Base-by-base conservation (phyloP, 371 early-diverging fungal species). In the Dichotomocladium elegans region DNA sequence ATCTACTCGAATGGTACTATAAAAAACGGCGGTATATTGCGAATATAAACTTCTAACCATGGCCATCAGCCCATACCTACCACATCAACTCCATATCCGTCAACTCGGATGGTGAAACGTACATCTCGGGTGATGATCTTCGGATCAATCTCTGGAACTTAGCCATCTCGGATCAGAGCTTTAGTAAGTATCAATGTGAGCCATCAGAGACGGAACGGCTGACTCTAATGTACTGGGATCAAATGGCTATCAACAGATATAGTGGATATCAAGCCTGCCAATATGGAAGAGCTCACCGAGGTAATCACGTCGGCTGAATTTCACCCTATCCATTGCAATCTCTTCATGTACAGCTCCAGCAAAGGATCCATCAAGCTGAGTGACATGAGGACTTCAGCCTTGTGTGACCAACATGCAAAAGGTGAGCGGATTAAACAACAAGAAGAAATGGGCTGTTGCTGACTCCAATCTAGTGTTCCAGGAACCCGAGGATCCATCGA, bases 241-340 rank as follows among this genome's bases (percentile, higher is more conserved):
- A 12, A 12, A 2, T 7, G n/a, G 7, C 15, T 2, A 7, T 37
- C 8, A 28, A 6, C 67, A 89, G 93, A 96, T 69, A 95, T 99
- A 75, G 96, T 99, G 47, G 99, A 99, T 76, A 96, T 99, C 59
- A 99, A 99, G 77, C 99, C 99, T 30, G 90, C 89, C 27, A 98
- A 96, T 68, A 96, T 96, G 94, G 98, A 98, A 66, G 99, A 99
- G 59, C 72, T 99, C 56, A 96, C 95, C 10, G 99, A 98, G 69
- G 99, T 99, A 50, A 99, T 99, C 57, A 99, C 99, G 14, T 92
- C 96, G 1, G 94, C 99, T 17, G 96, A 97, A 70, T 99, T 99
- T 77, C 98, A 96, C 58, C 96, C 98, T 2, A 58, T 72, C 17
- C 90, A 93, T 61, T 99, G 98, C 80, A 95, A 95, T 73, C 57